Conservation (phyloP, 139 green algal genomes). For the Nannochloris sp. region DNA sequence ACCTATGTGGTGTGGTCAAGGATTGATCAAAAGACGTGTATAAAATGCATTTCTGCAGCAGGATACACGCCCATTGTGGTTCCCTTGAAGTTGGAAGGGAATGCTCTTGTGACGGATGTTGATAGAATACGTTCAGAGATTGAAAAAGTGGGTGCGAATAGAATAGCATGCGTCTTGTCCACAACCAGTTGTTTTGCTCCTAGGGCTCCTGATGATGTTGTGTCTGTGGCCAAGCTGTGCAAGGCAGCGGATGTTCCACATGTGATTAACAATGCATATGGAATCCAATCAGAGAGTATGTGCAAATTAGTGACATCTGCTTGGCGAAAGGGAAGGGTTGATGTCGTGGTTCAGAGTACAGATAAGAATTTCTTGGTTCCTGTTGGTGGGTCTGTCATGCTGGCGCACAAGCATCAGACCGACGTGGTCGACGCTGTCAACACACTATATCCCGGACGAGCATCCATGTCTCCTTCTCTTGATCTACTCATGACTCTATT, state of each 20-base stretch:
- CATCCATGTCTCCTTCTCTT: slow-evolving; percentile 58
- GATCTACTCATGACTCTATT: slow-evolving; percentile 93
- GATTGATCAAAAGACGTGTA: slow-evolving; percentile 97
- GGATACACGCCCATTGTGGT: slow-evolving; percentile 67
- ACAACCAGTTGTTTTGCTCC: slow-evolving; percentile 96
- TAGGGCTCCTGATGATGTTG: slow-evolving; percentile 52
- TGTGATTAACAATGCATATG: slow-evolving; percentile 98
- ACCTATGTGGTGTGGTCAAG: slow-evolving; percentile 84
- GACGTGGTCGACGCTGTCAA: slow-evolving; percentile 22
- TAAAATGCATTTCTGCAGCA: slow-evolving; percentile 78
- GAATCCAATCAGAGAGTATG: slow-evolving; percentile 63
- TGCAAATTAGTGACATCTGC: slow-evolving; percentile 32
- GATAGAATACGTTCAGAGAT: slow-evolving; percentile 34
- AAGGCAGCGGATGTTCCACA: slow-evolving; percentile 51
- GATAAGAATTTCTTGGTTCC: slow-evolving; percentile 99
- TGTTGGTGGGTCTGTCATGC: slow-evolving; percentile 69
- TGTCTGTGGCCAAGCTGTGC: slow-evolving; percentile 71
- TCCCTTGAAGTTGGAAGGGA: slow-evolving; percentile 33
- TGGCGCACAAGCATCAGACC: slow-evolving; percentile 12
- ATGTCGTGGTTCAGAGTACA: slow-evolving; percentile 78
- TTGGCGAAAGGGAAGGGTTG: slow-evolving; percentile 69
- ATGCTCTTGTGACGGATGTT: slow-evolving; percentile 82
- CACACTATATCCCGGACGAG: slow-evolving; percentile 69
- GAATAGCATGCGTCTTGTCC: slow-evolving; percentile 61
- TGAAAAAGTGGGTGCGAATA: slow-evolving; percentile 23